Evolutionary conservation across 257 asterid species (phyloP).

Genomic region (Nicotiana benthamiana): DNA sequence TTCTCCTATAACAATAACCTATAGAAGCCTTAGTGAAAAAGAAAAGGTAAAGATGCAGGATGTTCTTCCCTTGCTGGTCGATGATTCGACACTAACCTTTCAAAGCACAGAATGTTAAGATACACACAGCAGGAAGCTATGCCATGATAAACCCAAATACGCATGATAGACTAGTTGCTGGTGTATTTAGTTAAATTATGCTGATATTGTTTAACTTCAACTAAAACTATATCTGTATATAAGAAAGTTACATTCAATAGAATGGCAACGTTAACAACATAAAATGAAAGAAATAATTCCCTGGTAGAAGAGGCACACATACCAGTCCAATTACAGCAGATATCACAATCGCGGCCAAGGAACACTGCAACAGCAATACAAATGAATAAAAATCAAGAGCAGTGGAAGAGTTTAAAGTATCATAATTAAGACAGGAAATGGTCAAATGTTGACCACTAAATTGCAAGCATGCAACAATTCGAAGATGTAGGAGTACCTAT

Average conservation of each 20-base stretch:
- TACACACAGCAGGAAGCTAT: neutral
- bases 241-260: neutral
- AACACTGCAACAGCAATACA: constrained; percentile 50
- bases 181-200: neutral
- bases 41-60: neutral
- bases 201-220: neutral
- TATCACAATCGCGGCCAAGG: constrained; percentile 91
- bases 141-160: neutral
- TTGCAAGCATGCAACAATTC: neutral
- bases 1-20: neutral
- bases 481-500: neutral
- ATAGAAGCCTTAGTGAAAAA: neutral
- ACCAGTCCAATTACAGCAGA: constrained; percentile 99
- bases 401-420: neutral
- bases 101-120: neutral
- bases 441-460: neutral
- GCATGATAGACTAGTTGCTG: neutral
- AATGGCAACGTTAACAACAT: neutral
- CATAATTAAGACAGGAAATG: neutral
- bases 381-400: neutral
- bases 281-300: neutral
- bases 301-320: constrained; percentile 24
- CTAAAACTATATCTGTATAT: neutral
- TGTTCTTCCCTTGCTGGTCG: neutral
- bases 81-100: neutral